A percentile compares a stretch with the other conserved stretches of the same genome.
Evolutionary conservation across 2,329 filamentous ascomycete species (phyloP).

Genomic region (Phaeosphaeriaceae sp.): DNA sequence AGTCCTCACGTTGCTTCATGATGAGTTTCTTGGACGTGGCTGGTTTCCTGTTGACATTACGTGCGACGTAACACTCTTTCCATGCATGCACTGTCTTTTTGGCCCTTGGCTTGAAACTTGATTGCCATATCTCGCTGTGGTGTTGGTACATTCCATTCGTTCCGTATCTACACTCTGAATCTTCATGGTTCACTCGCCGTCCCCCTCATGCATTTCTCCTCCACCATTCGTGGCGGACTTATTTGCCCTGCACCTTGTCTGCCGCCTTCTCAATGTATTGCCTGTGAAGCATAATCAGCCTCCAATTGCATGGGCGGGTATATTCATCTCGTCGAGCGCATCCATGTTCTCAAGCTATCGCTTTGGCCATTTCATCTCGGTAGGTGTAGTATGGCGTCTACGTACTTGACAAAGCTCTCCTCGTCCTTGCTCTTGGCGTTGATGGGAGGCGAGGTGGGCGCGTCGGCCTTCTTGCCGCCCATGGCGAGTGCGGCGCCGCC

Average conservation of each 20-base stretch:
- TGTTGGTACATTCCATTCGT: neutral
- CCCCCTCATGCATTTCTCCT: neutral
- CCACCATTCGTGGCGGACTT: neutral
- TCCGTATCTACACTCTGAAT: neutral
- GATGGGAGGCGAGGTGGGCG: conserved; percentile 59
- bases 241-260: conserved; percentile 34
- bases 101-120: no score
- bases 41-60: no score
- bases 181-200: neutral
- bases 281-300: conserved; percentile 29
- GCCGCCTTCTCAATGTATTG: conserved; percentile 49
- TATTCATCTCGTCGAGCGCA: neutral
- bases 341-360: neutral
- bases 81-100: no score
- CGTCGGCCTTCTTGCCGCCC: conserved; percentile 54
- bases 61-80: no score
- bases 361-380: conserved; percentile 4
- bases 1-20: no score
- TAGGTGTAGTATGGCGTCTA: conserved; percentile 1
- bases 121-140: neutral
- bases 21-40: no score
- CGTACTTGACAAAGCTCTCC: conserved; percentile 73
- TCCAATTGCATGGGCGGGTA: neutral
- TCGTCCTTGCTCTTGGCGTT: conserved; percentile 71
- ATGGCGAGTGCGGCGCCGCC: conserved; percentile 44